Evolutionary conservation across 306 rosid genomes (phyloP).

Genomic region (Canavalia gladiata): DNA sequence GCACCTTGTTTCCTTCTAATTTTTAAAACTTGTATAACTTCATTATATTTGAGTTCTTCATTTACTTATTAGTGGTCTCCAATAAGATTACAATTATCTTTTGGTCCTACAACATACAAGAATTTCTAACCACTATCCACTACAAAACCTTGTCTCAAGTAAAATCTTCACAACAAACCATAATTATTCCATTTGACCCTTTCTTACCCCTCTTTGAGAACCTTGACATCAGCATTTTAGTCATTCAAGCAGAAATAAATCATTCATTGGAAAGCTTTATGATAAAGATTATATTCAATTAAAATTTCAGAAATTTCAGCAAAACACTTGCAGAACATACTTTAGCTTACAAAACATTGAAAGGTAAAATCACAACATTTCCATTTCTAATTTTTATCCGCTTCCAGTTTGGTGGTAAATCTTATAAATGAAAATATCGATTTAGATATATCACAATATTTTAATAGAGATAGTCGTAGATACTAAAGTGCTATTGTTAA

Average conservation of each 20-base stretch:
- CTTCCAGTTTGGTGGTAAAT: conserved; percentile 32
- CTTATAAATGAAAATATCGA: conserved; percentile 32
- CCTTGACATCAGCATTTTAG: not conserved
- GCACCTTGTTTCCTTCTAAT: conserved; percentile 10
- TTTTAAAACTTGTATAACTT: not conserved
- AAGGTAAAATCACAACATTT: conserved; percentile 33
- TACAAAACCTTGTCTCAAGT: not conserved
- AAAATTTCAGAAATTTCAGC: conserved; percentile 15
- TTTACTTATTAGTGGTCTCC: not conserved
- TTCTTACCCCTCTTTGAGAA: not conserved
- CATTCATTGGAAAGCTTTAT: conserved; percentile 5
- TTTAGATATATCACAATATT: conserved; percentile 13
- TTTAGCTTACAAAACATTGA: conserved; percentile 21
- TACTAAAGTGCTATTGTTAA: not conserved
- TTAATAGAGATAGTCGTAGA: not conserved
- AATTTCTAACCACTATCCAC: conserved; percentile 14
- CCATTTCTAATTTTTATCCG: conserved; percentile 14
- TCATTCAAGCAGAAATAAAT: conserved; percentile 22
- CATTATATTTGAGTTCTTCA: conserved; percentile 7
- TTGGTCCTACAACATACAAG: not conserved
- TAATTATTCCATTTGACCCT: not conserved
- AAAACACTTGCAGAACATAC: not conserved
- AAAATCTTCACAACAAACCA: conserved; percentile 11
- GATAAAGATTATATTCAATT: conserved; percentile 8
- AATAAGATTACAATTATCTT: not conserved